These are phyloP conservation scores for Albatrellus ellisii DNA, from an alignment of 768 basidiomycete genomes.

Conservation along the genomic window DNA sequence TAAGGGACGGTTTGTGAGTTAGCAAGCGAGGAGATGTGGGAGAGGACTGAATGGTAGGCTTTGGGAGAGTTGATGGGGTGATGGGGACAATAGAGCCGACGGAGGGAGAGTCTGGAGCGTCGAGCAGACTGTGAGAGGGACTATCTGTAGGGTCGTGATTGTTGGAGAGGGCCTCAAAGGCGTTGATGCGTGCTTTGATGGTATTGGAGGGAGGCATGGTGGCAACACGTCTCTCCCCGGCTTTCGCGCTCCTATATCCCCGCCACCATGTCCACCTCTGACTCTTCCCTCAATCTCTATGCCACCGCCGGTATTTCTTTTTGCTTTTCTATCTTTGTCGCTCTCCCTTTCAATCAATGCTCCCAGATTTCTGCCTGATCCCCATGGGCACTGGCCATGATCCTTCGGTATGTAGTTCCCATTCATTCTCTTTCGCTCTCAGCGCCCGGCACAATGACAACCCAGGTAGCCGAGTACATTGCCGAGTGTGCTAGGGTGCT, in stretches of 20 bases:
- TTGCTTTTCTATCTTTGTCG: neutral
- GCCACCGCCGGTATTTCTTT: conserved; percentile 52
- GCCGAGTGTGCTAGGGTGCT: conserved; percentile 77
- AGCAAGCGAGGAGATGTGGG: conserved; percentile 7
- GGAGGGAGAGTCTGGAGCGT: conserved; percentile 7
- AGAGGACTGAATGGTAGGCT: conserved; percentile 2
- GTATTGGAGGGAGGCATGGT: conserved; percentile 9
- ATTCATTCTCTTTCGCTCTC: neutral
- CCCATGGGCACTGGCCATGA: conserved; percentile 63
- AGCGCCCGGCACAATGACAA: neutral
- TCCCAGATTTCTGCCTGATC: conserved; percentile 81
- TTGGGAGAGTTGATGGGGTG: neutral
- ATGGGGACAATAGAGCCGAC: conserved; percentile 8
- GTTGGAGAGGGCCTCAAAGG: conserved; percentile 13
- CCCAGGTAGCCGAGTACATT: conserved; percentile 61
- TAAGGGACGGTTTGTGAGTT: conserved; percentile 34
- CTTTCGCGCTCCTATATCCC: neutral
- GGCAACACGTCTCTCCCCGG: neutral
- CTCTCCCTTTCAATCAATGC: neutral
- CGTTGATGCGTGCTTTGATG: conserved; percentile 12
- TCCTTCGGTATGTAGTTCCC: conserved; percentile 46
- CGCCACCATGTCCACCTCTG: neutral
- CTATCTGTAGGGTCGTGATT: conserved; percentile 7
- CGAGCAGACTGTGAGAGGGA: conserved; percentile 10
- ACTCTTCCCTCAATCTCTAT: conserved; percentile 37